These are phyloP conservation scores for Nemania diffusa DNA, from an alignment of 2,329 filamentous ascomycete species.

Conservation along the genomic window DNA sequence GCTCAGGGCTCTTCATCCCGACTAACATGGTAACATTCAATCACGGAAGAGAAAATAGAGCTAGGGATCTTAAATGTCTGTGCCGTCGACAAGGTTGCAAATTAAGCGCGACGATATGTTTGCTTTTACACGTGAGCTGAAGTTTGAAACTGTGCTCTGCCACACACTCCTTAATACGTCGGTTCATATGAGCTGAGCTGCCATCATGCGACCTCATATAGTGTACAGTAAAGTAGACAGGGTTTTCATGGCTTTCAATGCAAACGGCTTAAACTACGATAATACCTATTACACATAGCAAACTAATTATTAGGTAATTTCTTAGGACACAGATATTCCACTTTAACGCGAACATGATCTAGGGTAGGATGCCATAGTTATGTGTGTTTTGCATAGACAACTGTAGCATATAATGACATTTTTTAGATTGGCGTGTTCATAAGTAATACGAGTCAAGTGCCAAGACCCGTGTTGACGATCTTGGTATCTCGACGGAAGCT, in stretches of 20 bases:
- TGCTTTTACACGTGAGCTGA: not conserved
- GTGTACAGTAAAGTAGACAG: not conserved
- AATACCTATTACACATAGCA: not conserved
- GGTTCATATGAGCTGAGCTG: conserved; percentile 2
- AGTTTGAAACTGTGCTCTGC: conserved; percentile 2
- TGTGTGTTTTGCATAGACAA: not conserved
- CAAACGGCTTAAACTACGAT: not conserved
- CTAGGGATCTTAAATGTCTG: not conserved
- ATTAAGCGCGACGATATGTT: not conserved
- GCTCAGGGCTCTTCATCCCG: not conserved
- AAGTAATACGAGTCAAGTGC: not conserved
- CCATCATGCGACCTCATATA: not conserved
- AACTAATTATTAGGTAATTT: not conserved
- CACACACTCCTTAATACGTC: not conserved
- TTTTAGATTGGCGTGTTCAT: not conserved
- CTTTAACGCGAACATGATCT: not conserved
- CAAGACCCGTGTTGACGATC: not conserved
- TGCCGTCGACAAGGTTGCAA: not conserved
- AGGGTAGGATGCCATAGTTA: not conserved
- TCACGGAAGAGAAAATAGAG: not conserved
- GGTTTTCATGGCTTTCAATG: not conserved
- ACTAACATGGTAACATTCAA: not conserved
- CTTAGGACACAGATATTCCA: not conserved
- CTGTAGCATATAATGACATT: not conserved
- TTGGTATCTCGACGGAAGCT: not conserved